These are phyloP conservation scores for Penicillium occitanis DNA, from an alignment of 2,329 filamentous ascomycete genomes.

Conservation along the genomic window DNA sequence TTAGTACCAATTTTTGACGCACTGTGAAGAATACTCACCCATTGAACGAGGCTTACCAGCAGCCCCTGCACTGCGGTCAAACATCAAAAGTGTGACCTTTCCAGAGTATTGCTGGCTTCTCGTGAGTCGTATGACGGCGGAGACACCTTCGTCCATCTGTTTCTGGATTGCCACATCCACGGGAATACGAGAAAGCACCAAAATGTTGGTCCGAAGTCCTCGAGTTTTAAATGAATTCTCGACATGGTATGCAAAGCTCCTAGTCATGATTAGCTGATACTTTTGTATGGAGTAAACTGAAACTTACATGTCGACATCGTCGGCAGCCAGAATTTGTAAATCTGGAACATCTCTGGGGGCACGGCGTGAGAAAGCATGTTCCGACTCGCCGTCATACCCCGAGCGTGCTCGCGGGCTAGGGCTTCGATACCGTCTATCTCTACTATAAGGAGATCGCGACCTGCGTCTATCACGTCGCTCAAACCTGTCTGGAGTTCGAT, in stretches of 20 bases:
- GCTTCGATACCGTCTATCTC: slow-evolving; percentile 66
- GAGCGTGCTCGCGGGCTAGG: slow-evolving; percentile 63
- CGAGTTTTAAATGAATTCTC: slow-evolving; percentile 72
- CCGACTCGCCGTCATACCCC: slow-evolving; percentile 58
- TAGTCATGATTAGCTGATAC: slow-evolving; percentile 25
- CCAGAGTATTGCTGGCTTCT: slow-evolving; percentile 66
- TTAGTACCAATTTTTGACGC: background rate
- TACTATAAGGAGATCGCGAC: slow-evolving; percentile 66
- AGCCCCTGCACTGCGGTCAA: slow-evolving; percentile 73
- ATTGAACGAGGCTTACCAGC: slow-evolving; percentile 76
- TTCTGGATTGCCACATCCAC: slow-evolving; percentile 77
- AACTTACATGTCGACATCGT: slow-evolving; percentile 64
- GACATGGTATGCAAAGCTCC: slow-evolving; percentile 80
- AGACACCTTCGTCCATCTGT: slow-evolving; percentile 84
- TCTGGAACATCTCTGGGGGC: slow-evolving; percentile 77
- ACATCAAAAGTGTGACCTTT: slow-evolving; percentile 79
- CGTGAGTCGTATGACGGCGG: slow-evolving; percentile 77
- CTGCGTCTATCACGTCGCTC: slow-evolving; percentile 59
- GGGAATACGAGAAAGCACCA: slow-evolving; percentile 75
- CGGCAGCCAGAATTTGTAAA: slow-evolving; percentile 80
- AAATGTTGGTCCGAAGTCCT: slow-evolving; percentile 72
- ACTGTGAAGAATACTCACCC: slow-evolving; percentile 36
- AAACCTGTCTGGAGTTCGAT: slow-evolving; percentile 50
- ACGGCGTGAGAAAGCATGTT: slow-evolving; percentile 70
- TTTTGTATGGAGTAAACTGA: slow-evolving; percentile 19